Percentiles rank a stretch among this genome's conserved stretches.
Evolutionary conservation across 192 early-diverging fungal species (phyloP).

Genomic region (Podila epigama): DNA sequence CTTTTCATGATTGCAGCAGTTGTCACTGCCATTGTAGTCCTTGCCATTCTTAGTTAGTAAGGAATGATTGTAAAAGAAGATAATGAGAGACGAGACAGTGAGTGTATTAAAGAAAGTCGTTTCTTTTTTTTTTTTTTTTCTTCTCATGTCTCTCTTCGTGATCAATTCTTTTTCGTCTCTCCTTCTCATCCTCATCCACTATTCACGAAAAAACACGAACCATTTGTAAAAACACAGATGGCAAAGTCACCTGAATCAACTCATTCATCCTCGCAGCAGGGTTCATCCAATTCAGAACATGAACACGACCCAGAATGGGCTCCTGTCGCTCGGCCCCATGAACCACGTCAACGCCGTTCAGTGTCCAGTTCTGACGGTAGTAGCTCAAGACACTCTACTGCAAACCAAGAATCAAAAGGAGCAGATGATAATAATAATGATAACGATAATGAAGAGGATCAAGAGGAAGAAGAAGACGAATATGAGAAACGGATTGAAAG

Average conservation of each 20-base stretch:
- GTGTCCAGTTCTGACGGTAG: background rate
- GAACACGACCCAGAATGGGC: constrained; percentile 39
- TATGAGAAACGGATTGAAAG: constrained; percentile 79
- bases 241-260: background rate
- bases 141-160: background rate
- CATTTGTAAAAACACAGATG: background rate
- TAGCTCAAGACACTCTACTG: background rate
- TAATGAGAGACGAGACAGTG: background rate
- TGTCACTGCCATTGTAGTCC: constrained; percentile 54
- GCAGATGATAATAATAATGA: background rate
- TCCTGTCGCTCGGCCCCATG: constrained; percentile 26
- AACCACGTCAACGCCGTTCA: constrained; percentile 9
- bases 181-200: background rate
- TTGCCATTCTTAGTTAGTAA: constrained; percentile 32
- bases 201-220: background rate
- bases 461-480: constrained; percentile 78
- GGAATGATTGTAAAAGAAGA: background rate
- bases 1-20: constrained; percentile 79
- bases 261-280: constrained; percentile 8
- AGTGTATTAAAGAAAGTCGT: background rate
- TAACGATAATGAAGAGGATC: constrained; percentile 14
- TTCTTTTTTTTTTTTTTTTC: background rate
- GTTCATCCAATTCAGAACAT: background rate
- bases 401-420: background rate
- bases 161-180: background rate